A percentile compares a stretch with the other conserved stretches of the same genome.
These are phyloP conservation scores for Ogataea methanolica DNA, from an alignment of 805 yeast genomes.

Conservation along the genomic window DNA sequence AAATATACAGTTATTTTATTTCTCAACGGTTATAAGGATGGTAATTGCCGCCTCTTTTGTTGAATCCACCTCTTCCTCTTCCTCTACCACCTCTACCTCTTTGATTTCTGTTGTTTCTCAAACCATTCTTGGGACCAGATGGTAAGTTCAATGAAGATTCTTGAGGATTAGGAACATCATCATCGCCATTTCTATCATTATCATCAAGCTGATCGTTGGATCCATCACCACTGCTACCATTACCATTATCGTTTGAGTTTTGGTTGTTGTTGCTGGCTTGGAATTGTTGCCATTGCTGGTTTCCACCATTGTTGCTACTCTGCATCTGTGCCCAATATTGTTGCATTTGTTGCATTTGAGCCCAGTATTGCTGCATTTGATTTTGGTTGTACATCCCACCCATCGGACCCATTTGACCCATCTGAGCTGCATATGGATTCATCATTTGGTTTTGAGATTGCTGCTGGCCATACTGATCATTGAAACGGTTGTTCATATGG, in stretches of 20 bases:
- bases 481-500: conserved; percentile 28
- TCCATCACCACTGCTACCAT: neutral
- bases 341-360: conserved; percentile 54
- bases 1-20: neutral
- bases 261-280: neutral
- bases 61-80: conserved; percentile 15
- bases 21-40: conserved; percentile 29
- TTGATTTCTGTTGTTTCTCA: conserved; percentile 15
- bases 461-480: conserved; percentile 23
- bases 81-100: conserved; percentile 15
- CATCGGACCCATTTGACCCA: conserved; percentile 26
- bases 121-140: conserved; percentile 30
- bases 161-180: conserved; percentile 33
- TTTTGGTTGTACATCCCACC: conserved; percentile 24
- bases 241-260: neutral
- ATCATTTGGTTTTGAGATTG: conserved; percentile 12
- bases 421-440: conserved; percentile 23
- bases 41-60: conserved; percentile 24
- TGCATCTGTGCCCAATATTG: conserved; percentile 32
- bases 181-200: conserved; percentile 21
- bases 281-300: neutral
- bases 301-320: conserved; percentile 19
- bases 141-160: conserved; percentile 27
- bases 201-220: conserved; percentile 1
- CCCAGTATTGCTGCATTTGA: conserved; percentile 50